These are phyloP conservation scores for Solanum bulbocastanum DNA, from an alignment of 257 asterid genomes.

Conservation along the genomic window DNA sequence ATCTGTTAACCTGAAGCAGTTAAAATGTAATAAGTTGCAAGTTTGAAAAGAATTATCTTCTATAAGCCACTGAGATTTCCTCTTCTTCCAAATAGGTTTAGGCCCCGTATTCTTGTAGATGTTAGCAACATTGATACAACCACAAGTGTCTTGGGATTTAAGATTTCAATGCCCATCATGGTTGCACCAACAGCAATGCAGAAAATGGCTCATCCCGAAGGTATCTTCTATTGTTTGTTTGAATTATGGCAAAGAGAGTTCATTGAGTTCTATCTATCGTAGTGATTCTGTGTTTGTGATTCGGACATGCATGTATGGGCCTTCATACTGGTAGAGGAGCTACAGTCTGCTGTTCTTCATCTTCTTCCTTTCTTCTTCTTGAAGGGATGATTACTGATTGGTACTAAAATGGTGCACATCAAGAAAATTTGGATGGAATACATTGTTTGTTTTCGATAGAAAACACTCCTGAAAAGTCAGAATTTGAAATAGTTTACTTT, in stretches of 20 bases:
- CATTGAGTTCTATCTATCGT: neutral
- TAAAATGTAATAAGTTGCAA: neutral
- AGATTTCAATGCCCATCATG: slow-evolving; percentile 85
- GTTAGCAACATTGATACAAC: slow-evolving; percentile 58
- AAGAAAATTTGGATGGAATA: neutral
- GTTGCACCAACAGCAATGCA: slow-evolving; percentile 92
- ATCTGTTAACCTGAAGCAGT: neutral
- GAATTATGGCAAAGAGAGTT: neutral
- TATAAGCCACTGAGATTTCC: neutral
- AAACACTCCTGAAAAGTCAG: neutral
- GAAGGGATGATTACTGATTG: neutral
- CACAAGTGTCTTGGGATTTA: slow-evolving; percentile 50
- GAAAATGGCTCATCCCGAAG: slow-evolving; percentile 92
- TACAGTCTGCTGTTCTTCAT: neutral
- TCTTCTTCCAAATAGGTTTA: slow-evolving; percentile 35
- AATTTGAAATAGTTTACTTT: neutral
- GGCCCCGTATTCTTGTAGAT: slow-evolving; percentile 80
- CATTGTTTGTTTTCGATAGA: neutral
- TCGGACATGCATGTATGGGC: neutral
- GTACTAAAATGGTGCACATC: neutral
- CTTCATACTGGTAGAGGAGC: neutral
- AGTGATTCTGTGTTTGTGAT: neutral
- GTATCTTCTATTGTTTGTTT: slow-evolving; percentile 15
- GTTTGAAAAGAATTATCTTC: neutral
- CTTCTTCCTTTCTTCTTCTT: neutral